Conservation (phyloP, 352 stramenopile species). For the Phytopythium oedochilum region DNA sequence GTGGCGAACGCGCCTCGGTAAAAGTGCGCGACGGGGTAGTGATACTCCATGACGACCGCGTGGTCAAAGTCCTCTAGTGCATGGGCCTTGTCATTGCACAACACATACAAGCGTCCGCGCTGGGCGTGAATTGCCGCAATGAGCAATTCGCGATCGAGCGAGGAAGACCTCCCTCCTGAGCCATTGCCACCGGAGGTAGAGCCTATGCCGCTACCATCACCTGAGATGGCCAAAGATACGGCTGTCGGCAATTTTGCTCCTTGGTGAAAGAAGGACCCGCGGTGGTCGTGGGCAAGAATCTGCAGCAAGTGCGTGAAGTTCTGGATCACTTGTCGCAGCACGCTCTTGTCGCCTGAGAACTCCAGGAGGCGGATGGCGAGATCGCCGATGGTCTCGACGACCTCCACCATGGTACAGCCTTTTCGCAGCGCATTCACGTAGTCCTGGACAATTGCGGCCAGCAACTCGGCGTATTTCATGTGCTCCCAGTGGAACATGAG, state of each 20-base stretch:
- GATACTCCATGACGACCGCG: slow-evolving; percentile 72
- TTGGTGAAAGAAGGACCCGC: slow-evolving; percentile 24
- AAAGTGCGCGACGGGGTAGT: slow-evolving; percentile 76
- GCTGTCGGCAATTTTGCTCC: slow-evolving; percentile 1
- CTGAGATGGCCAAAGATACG: neutral
- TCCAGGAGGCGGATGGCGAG: slow-evolving; percentile 61
- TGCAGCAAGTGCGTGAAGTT: slow-evolving; percentile 57
- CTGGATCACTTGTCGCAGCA: slow-evolving; percentile 58
- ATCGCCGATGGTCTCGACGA: slow-evolving; percentile 72
- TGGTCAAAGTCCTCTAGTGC: slow-evolving; percentile 64
- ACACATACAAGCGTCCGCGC: slow-evolving; percentile 51
- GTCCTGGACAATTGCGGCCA: slow-evolving; percentile 66
- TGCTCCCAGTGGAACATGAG: slow-evolving; percentile 66
- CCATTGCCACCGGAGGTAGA: neutral
- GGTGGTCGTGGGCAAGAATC: slow-evolving; percentile 35
- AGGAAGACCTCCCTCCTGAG: slow-evolving; percentile 5
- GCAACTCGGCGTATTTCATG: slow-evolving; percentile 57
- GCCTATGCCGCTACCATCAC: neutral
- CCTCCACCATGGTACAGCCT: slow-evolving; percentile 64
- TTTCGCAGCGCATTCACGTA: slow-evolving; percentile 70
- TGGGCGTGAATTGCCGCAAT: slow-evolving; percentile 57
- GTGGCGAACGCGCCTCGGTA: slow-evolving; percentile 67
- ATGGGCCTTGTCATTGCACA: slow-evolving; percentile 43
- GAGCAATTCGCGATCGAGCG: slow-evolving; percentile 39
- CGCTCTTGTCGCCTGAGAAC: slow-evolving; percentile 51